phyloP scores from a whole-genome alignment of 2,329 filamentous ascomycete species.

The Coccinonectria pachysandricola region DNA sequence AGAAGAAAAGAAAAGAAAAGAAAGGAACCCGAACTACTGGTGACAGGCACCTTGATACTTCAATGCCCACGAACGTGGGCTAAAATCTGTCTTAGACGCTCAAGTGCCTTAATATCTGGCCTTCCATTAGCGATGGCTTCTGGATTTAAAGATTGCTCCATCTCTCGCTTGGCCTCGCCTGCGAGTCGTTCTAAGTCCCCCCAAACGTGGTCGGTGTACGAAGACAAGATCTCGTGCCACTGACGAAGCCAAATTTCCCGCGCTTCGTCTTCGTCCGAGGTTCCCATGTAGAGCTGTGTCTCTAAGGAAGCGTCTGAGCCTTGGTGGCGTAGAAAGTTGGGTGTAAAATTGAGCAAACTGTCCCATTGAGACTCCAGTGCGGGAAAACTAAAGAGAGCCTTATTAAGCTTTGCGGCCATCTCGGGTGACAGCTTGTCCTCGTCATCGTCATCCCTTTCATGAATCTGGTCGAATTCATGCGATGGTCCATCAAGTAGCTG shows the following conservation, averaged over 20 bases:
- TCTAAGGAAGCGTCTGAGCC: conserved; percentile 9
- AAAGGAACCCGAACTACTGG: too few relatives aligned
- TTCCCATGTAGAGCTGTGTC: conserved; percentile 27
- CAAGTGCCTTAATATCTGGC: conserved; percentile 21
- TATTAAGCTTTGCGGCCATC: conserved; percentile 24
- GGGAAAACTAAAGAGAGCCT: conserved; percentile 26
- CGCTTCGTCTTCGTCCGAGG: conserved; percentile 26
- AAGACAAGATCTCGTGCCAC: conserved; percentile 45
- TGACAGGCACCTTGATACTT: too few relatives aligned
- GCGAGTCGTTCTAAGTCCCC: conserved; percentile 49
- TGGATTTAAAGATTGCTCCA: conserved; percentile 29
- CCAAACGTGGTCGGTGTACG: conserved; percentile 59
- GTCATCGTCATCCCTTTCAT: conserved; percentile 12
- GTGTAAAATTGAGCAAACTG: conserved; percentile 40
- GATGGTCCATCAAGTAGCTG: conserved; percentile 24
- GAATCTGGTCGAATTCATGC: conserved; percentile 8
- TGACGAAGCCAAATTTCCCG: conserved; percentile 39
- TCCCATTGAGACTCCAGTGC: conserved; percentile 27
- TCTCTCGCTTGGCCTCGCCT: conserved; percentile 44
- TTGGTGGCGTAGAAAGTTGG: conserved; percentile 27
- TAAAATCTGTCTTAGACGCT: conserved; percentile 27
- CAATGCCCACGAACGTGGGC: conserved; percentile 26
- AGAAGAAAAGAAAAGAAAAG: too few relatives aligned
- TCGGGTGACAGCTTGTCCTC: conserved; percentile 18
- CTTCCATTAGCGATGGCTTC: conserved; percentile 11